These are phyloP conservation scores for Fusarium pseudonygamai DNA, from an alignment of 2,329 filamentous ascomycete genomes.

Conservation along the genomic window DNA sequence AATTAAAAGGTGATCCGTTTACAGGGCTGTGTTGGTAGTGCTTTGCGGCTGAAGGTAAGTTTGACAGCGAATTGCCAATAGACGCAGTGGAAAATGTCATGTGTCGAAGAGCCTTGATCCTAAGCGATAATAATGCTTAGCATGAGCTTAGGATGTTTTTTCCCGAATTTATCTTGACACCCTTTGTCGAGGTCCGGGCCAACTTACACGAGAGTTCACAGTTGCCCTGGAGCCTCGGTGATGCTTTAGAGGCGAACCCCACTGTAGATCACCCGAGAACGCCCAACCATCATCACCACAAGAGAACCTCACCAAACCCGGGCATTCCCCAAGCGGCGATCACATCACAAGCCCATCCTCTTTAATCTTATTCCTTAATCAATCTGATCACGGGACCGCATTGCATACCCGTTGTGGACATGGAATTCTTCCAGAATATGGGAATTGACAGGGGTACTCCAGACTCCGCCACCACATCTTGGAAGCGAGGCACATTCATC, in stretches of 20 bases:
- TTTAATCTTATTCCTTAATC: background rate
- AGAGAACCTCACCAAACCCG: background rate
- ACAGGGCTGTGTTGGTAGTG: constrained; percentile 13
- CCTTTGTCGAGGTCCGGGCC: no score
- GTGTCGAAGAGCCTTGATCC: no score
- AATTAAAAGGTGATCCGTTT: constrained; percentile 2
- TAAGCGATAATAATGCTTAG: background rate
- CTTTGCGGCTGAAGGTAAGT: background rate
- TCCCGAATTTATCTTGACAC: no score
- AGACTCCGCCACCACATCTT: constrained; percentile 16
- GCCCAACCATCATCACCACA: background rate
- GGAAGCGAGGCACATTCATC: constrained; percentile 11
- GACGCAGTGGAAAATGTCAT: background rate
- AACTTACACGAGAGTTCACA: background rate
- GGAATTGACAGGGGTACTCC: background rate
- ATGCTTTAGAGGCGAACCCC: background rate
- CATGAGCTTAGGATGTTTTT: background rate
- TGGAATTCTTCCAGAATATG: constrained; percentile 26
- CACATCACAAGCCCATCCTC: background rate
- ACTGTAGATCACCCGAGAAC: constrained; percentile 8
- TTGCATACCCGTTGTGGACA: constrained; percentile 4
- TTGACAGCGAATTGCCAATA: background rate
- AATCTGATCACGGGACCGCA: constrained; percentile 13
- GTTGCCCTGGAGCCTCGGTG: background rate
- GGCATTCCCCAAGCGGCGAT: constrained; percentile 7